Percentiles rank a stretch among this genome's conserved stretches.
Evolutionary conservation across 164 flowering plant species (phyloP).

Genomic region (Chimonanthus salicifolius): DNA sequence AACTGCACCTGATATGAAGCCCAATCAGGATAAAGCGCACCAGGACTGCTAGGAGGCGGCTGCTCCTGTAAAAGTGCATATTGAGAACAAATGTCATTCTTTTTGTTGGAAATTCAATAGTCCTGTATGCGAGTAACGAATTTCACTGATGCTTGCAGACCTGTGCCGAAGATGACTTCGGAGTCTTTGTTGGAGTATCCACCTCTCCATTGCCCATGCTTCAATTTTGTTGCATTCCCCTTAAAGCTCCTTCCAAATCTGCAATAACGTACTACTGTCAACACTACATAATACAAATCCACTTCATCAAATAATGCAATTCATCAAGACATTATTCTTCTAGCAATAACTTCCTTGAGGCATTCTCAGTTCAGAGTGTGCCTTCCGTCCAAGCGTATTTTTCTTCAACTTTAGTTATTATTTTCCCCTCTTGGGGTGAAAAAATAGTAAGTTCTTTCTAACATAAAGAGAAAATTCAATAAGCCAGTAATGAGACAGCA

Average conservation of each 20-base stretch:
- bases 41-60: constrained; percentile 24
- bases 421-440: too few relatives aligned
- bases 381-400: too few relatives aligned
- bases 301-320: too few relatives aligned
- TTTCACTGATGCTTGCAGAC: constrained; percentile 5
- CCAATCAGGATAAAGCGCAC: constrained; percentile 29
- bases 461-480: too few relatives aligned
- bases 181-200: constrained; percentile 24
- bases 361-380: too few relatives aligned
- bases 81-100: not conserved
- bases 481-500: too few relatives aligned
- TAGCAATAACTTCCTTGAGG: too few relatives aligned
- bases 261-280: too few relatives aligned
- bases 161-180: constrained; percentile 25
- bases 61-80: constrained; percentile 20
- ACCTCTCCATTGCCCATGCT: constrained; percentile 29
- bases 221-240: constrained; percentile 15
- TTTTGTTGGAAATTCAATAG: not conserved
- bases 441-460: too few relatives aligned
- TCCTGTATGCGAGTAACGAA: not conserved
- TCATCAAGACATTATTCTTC: too few relatives aligned
- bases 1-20: constrained; percentile 24
- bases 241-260: constrained; percentile 3
- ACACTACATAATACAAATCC: too few relatives aligned
- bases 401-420: too few relatives aligned